Evolutionary conservation across 2,329 filamentous ascomycete genomes (phyloP), one percentile per base, ranked within the genome.

Genomic region (Phaeosphaeriaceae sp.): DNA sequence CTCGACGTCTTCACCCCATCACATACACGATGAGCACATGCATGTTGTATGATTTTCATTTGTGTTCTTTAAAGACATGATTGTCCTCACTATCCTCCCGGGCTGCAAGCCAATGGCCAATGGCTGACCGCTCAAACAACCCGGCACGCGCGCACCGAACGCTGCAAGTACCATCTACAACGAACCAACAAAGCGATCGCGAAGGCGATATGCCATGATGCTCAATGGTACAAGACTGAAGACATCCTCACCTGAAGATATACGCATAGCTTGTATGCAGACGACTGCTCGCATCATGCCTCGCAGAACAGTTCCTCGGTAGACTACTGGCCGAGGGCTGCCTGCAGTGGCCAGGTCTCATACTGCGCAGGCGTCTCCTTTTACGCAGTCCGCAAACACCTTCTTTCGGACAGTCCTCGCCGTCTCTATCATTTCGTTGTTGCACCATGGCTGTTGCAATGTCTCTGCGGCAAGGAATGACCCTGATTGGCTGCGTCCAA

Each of bases 401-500:
- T 11, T 5, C 31, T n/a, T n/a, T n/a, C n/a, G n/a, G n/a, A n/a
- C n/a, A n/a, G n/a, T n/a, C n/a, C n/a, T 36, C 6, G 31, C 13
- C 31, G 31, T 36, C 31, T 36, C 13, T 5, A 7, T 3, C 31
- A 13, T 36, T 3, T 7, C 7, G 5, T 5, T 7, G 31, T 11
- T 7, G 31, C 31, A 15, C 7, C 31, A 36, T 36, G 31, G 9
- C 31, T 36, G 31, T 15, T 13, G 13, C 13, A 36, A 36, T 15
- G 31, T 36, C 13, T 36, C 31, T 36, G 31, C 31, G 31, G 31
- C 9, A 36, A 36, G 3, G 3, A 13, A 13, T 19, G 25, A 15
- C 22, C n/a, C 10, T 48, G 51, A 63, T 62, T 63, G 61, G 61
- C 57, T 42, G 25, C 22, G 46, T 42, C 52, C 52, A 31, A 56